Evolutionary conservation across 352 stramenopile species (phyloP).

Genomic region (Elongisporangium prolatum): DNA sequence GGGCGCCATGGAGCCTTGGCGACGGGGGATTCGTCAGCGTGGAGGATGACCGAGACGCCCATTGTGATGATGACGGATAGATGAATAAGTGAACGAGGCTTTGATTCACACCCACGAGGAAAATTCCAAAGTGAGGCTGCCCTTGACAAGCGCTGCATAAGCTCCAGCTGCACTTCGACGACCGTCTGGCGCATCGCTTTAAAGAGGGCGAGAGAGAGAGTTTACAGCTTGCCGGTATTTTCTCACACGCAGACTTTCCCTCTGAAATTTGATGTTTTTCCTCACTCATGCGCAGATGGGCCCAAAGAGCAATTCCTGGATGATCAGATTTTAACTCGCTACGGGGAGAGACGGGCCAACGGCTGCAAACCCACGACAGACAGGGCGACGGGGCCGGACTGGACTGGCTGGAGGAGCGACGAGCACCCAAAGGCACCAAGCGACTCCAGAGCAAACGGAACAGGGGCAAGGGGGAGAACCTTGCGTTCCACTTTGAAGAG

Average conservation of each 20-base stretch:
- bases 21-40: slow-evolving; percentile 2
- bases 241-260: slow-evolving; percentile 1
- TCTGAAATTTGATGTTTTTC: slow-evolving; percentile 1
- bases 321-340: background rate
- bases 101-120: background rate
- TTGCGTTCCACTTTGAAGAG: background rate
- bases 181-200: background rate
- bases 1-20: slow-evolving; percentile 52
- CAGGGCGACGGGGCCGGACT: background rate
- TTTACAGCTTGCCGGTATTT: slow-evolving; percentile 1
- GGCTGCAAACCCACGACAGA: background rate
- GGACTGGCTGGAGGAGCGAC: background rate
- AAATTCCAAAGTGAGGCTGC: background rate
- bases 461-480: background rate
- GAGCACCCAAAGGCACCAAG: background rate
- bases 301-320: background rate
- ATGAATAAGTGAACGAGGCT: background rate
- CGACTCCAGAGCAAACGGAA: background rate
- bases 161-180: background rate
- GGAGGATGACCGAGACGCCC: background rate
- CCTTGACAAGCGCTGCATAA: background rate
- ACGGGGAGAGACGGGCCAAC: background rate
- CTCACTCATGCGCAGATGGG: background rate
- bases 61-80: background rate
- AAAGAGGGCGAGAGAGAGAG: background rate